Percentiles rank a stretch among this genome's conserved stretches.
These are phyloP conservation scores for Coemansia sp. DNA, from an alignment of 192 early-diverging fungal genomes.

Conservation along the genomic window DNA sequence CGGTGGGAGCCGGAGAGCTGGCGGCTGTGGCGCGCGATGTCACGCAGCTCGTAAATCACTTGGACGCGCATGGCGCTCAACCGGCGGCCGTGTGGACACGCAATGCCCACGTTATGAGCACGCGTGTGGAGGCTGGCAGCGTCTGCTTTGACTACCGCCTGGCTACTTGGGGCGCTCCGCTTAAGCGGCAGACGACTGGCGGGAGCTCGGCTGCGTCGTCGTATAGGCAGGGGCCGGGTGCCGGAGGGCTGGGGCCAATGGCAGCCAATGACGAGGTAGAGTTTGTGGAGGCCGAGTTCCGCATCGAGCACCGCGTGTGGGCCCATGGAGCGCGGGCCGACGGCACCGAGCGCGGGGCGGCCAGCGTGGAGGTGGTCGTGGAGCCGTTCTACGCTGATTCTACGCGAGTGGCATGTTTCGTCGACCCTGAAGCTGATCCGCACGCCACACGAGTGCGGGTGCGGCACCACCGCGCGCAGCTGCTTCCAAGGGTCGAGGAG, in stretches of 20 bases:
- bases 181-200: background rate
- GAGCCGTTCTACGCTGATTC: conserved; percentile 27
- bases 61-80: conserved; percentile 28
- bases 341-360: conserved; percentile 4
- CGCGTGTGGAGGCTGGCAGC: background rate
- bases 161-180: conserved; percentile 15
- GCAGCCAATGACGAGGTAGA: conserved; percentile 2
- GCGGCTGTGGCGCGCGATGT: conserved; percentile 15
- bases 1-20: conserved; percentile 1
- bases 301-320: conserved; percentile 50
- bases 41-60: conserved; percentile 4
- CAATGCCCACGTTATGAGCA: conserved; percentile 20
- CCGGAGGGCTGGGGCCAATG: background rate
- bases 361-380: conserved; percentile 11
- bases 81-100: conserved; percentile 42
- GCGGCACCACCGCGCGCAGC: conserved; percentile 26
- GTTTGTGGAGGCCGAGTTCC: conserved; percentile 31
- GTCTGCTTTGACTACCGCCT: conserved; percentile 25
- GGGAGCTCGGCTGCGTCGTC: conserved; percentile 17
- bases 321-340: conserved; percentile 10
- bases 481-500: conserved; percentile 23
- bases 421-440: conserved; percentile 47
- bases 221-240: background rate
- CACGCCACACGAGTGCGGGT: conserved; percentile 47
- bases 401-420: conserved; percentile 37